Conservation (phyloP, 192 early-diverging fungal species). For the Coemansia sp. region DNA sequence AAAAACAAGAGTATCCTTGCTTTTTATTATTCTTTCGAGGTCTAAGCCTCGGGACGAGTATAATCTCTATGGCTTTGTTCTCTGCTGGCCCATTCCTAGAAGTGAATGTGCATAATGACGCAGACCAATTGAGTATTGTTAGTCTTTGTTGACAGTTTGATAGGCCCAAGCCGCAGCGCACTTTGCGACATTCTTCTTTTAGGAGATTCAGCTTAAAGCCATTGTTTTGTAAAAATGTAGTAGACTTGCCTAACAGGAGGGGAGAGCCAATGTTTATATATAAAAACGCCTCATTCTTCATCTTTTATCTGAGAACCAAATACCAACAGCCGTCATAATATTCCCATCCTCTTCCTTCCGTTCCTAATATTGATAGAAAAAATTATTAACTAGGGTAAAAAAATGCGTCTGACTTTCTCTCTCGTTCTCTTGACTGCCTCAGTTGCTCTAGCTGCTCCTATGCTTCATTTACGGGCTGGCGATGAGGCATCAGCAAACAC, state of each 20-base stretch:
- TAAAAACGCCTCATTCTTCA: constrained; percentile 1
- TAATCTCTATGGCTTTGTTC: neutral
- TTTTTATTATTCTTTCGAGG: neutral
- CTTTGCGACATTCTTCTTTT: neutral
- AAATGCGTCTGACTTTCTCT: constrained; percentile 17
- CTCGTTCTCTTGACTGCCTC: constrained; percentile 10
- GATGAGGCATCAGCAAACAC: neutral
- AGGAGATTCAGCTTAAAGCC: neutral
- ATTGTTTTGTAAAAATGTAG: neutral
- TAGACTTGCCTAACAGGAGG: neutral
- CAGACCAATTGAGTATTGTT: constrained; percentile 2
- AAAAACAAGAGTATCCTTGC: neutral
- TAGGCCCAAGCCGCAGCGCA: neutral
- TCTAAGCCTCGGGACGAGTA: neutral
- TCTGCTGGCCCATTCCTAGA: neutral
- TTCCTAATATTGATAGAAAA: neutral
- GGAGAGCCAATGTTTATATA: neutral
- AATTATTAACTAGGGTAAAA: neutral
- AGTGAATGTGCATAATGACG: constrained; percentile 6
- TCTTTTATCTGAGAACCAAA: neutral
- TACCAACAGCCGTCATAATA: neutral
- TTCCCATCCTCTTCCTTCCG: neutral
- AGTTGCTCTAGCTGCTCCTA: constrained; percentile 14
- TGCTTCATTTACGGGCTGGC: constrained; percentile 5
- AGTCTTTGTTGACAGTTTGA: neutral